Percentiles rank a stretch among this genome's conserved stretches.
Evolutionary conservation across 1,284 basidiomycete genomes (phyloP).

Genomic region (Naganishia sp.): DNA sequence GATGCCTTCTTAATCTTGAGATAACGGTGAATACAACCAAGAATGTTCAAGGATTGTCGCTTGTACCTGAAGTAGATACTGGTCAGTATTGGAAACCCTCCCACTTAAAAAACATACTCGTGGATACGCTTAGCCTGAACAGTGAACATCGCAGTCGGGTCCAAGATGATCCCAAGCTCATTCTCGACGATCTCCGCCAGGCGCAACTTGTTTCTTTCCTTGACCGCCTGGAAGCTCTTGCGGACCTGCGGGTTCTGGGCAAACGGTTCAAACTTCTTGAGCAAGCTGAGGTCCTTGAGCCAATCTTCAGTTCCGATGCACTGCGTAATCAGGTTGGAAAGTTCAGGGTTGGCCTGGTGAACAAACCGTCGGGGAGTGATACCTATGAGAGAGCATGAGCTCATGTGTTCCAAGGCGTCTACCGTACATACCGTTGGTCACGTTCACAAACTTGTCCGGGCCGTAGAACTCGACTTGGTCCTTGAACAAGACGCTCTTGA

Average conservation of each 20-base stretch:
- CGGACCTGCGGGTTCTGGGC: constrained; percentile 73
- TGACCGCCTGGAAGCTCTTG: constrained; percentile 75
- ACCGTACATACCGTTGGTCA: constrained; percentile 44
- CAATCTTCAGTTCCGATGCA: constrained; percentile 78
- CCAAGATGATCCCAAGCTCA: constrained; percentile 69
- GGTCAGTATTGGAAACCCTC: constrained; percentile 1
- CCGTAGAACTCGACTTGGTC: constrained; percentile 88
- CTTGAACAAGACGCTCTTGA: constrained; percentile 73
- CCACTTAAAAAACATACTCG: constrained; percentile 38
- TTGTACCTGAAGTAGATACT: constrained; percentile 72
- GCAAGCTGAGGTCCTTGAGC: constrained; percentile 64
- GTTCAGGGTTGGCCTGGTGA: constrained; percentile 85
- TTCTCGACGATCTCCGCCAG: constrained; percentile 71
- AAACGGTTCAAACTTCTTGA: constrained; percentile 56
- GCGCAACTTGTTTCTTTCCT: constrained; percentile 59
- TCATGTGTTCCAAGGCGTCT: constrained; percentile 13
- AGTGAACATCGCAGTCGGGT: constrained; percentile 77
- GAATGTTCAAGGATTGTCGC: constrained; percentile 57
- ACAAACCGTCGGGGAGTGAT: constrained; percentile 49
- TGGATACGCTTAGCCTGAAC: constrained; percentile 80
- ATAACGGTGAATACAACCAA: constrained; percentile 78
- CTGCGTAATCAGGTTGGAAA: constrained; percentile 77
- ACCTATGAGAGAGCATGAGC: constrained; percentile 69
- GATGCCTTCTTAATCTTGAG: constrained; percentile 74
- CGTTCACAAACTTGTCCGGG: constrained; percentile 60